A percentile compares a stretch with the other conserved stretches of the same genome.
phyloP scores from a whole-genome alignment of 257 asterid genomes.

The Echium plantagineum region DNA sequence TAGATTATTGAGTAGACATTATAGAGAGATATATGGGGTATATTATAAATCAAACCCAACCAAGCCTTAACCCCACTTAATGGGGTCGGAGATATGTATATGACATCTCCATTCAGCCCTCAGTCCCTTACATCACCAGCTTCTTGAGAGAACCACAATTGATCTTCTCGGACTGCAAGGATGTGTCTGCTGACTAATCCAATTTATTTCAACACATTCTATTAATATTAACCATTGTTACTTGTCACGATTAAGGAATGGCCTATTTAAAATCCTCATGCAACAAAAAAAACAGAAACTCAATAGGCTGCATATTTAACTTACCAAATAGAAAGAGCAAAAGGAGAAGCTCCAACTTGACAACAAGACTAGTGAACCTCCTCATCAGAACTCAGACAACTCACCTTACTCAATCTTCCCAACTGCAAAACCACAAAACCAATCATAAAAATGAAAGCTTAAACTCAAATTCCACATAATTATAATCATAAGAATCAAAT shows the following conservation, averaged over 20 bases:
- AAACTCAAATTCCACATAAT: slow-evolving; percentile 9
- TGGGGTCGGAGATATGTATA: no score
- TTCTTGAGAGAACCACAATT: no score
- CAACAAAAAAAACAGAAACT: slow-evolving; percentile 1
- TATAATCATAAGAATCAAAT: background rate
- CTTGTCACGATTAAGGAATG: background rate
- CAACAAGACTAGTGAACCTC: slow-evolving; percentile 21
- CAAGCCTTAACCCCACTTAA: no score
- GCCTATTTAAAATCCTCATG: background rate
- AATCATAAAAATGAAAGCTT: background rate
- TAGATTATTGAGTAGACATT: no score
- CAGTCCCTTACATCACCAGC: no score
- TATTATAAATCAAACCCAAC: no score
- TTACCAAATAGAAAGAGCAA: slow-evolving; percentile 51
- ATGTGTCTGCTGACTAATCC: background rate
- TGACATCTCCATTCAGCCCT: no score
- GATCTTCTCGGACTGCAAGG: no score
- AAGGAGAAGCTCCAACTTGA: slow-evolving; percentile 25
- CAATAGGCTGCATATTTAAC: slow-evolving; percentile 11
- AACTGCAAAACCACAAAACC: slow-evolving; percentile 11
- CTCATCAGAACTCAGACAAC: slow-evolving; percentile 35
- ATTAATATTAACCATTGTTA: background rate
- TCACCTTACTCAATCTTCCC: slow-evolving; percentile 16
- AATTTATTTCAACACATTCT: background rate
- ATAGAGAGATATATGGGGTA: no score